phyloP scores from a whole-genome alignment of 148 eudicot species.

The Polygonum aviculare region DNA sequence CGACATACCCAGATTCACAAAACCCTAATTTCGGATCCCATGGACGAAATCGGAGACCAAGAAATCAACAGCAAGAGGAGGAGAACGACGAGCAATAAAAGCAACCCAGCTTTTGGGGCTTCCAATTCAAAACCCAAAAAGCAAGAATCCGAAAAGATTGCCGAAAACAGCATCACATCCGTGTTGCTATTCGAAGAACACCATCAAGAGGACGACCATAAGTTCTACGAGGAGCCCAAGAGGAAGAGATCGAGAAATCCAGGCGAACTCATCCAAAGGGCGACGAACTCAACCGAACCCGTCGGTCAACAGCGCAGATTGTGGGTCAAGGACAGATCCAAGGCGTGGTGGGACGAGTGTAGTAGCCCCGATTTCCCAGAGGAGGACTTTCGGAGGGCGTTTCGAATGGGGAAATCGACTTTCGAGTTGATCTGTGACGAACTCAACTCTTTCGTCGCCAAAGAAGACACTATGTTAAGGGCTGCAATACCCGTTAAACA shows the following conservation, averaged over 20 bases:
- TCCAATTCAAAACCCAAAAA: neutral
- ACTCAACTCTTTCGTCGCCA: slow-evolving; percentile 53
- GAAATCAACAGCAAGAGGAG: slow-evolving; percentile 10
- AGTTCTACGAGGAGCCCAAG: slow-evolving; percentile 24
- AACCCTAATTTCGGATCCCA: neutral
- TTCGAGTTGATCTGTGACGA: slow-evolving; percentile 77
- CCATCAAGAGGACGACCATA: slow-evolving; percentile 40
- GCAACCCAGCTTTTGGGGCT: neutral
- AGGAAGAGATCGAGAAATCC: slow-evolving; percentile 30
- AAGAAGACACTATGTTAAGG: slow-evolving; percentile 71
- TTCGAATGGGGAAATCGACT: slow-evolving; percentile 73
- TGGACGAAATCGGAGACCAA: neutral
- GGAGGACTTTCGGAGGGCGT: slow-evolving; percentile 58
- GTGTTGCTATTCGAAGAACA: slow-evolving; percentile 47
- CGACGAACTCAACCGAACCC: neutral
- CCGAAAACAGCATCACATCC: slow-evolving; percentile 53
- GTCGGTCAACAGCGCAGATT: slow-evolving; percentile 50
- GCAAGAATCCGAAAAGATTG: slow-evolving; percentile 15
- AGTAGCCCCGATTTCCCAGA: slow-evolving; percentile 61
- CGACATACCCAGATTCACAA: neutral
- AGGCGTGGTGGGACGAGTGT: slow-evolving; percentile 90
- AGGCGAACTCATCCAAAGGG: neutral
- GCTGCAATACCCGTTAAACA: slow-evolving; percentile 85
- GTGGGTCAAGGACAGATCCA: slow-evolving; percentile 80
- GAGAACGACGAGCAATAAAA: neutral